Evolutionary conservation across 768 basidiomycete species (phyloP), one percentile per base, ranked within the genome.

Genomic region (Serpula lacrymans): DNA sequence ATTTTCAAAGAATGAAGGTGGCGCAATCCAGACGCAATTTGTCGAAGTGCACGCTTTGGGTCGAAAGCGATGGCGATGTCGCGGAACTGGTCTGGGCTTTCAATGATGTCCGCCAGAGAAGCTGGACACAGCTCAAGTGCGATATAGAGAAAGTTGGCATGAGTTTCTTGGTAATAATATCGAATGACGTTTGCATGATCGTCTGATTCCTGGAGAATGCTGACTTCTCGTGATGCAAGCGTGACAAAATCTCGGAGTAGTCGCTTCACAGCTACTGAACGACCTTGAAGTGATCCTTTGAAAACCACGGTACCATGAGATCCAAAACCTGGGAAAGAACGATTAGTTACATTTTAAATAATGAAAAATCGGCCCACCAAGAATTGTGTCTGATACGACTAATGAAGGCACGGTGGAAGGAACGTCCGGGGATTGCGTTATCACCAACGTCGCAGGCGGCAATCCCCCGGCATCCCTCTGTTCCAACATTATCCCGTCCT

Each of bases 121-220:
- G 87, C 88, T 0, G 90, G 91, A 57, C 92, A 93, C 4, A 98
- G 74, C 55, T 99, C 96, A 30, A 99, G 82, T 2, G 96, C 96
- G 47, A 99, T 98, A 64, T 95, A 98, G 8, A 98, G 80, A 71
- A 98, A 98, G 54, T 88, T 92, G 16, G 82, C 82, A 21, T 88
- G 87, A 3, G 86, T 73, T 68, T 98, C 95, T 70, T 98, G 93
- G 64, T 91, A 98, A 64, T 93, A 99, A 59, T 99, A 96, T 21
- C 92, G 85, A 52, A 98, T 94, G 60, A 99, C 96, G 66, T 99
- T 97, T 13, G 92, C 92, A 54, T 99, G 96, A 59, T 95, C 92
- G 69, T 99, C 96, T 34, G 89, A 88, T 59, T 96, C 93, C 67
- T 97, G 93, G 7, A 99, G 75, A 28, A 99, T 80, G 54, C 82